phyloP scores from a whole-genome alignment of 805 yeast species.

The Brettanomyces bruxellensis region DNA sequence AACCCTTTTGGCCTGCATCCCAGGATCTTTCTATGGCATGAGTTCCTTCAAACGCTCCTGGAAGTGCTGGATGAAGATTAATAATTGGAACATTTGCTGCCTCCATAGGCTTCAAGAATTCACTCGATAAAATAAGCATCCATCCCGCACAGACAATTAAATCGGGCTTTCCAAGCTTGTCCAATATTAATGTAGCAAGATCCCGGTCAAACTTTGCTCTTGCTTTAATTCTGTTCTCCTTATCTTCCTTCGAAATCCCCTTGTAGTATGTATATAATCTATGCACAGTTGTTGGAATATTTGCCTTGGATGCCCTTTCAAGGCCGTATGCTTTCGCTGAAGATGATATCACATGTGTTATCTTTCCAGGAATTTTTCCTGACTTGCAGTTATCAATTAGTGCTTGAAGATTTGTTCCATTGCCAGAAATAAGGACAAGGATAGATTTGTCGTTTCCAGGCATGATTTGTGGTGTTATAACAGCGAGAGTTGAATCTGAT shows the following conservation, averaged over 20 bases:
- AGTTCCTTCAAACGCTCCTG: conserved; percentile 95
- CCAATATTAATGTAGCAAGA: conserved; percentile 57
- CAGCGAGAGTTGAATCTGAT: no score
- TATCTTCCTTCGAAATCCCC: conserved; percentile 64
- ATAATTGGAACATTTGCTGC: conserved; percentile 65
- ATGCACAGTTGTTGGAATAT: conserved; percentile 67
- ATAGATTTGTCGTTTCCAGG: conserved; percentile 20
- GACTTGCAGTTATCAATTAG: conserved; percentile 61
- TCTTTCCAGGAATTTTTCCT: conserved; percentile 34
- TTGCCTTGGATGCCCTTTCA: conserved; percentile 60
- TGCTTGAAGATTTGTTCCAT: conserved; percentile 94
- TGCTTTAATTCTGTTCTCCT: conserved; percentile 44
- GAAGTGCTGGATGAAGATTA: conserved; percentile 93
- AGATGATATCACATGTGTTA: conserved; percentile 79
- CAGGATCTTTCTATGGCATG: conserved; percentile 96
- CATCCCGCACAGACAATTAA: conserved; percentile 97
- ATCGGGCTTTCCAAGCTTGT: conserved; percentile 51
- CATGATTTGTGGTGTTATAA: no score
- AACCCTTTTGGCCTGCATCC: conserved; percentile 87
- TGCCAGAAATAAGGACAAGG: conserved; percentile 85
- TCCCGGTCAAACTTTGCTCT: conserved; percentile 71
- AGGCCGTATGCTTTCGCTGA: conserved; percentile 82
- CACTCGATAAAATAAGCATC: conserved; percentile 85
- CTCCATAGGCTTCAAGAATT: conserved; percentile 59
- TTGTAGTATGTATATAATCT: conserved; percentile 64